Evolutionary conservation across 1,284 basidiomycete genomes (phyloP), one percentile per base, ranked within the genome.

Genomic region (Rhodotorula sp.): DNA sequence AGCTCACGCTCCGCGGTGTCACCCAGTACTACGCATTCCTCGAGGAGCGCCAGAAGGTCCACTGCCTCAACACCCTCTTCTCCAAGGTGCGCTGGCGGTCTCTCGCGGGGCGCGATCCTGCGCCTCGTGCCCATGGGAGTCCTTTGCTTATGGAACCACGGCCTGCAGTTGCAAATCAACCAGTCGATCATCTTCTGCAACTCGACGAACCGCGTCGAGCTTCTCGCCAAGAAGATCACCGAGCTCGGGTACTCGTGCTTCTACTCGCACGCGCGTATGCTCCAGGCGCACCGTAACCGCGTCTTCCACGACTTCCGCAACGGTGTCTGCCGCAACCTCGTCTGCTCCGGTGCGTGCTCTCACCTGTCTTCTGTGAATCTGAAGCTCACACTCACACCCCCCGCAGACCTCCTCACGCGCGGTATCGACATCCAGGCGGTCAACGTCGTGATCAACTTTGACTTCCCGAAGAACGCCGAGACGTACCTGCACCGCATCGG

Each of bases 151-250:
- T n/a, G n/a, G n/a, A n/a, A n/a, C n/a, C n/a, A n/a, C n/a, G n/a
- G 6, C 13, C 22, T 68, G n/a, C 81, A 95, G 91, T 88, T 98
- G 65, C 95, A 98, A 91, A 98, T 98, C 86, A 98, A 98, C 84
- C 95, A 98, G 85, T 97, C 94, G 71, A 98, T 98, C 84, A 98
- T 98, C 81, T 98, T 98, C 85, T 98, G 96, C 84, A 98, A 98
- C 86, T 97, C 95, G 73, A 99, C 96, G 79, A 97, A 97, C 85
- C 94, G 96, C 75, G 96, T 99, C 84, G 96, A 99, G 84, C 89
- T 99, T 60, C 87, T 99, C 73, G 97, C 97, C 75, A 97, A 98
- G 85, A 99, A 99, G 84, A 94, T 99, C 78, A 99, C 96, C 29
- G 96, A 99, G 80, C 90, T 98, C 66, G 97, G 97, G 78, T 99